These are phyloP conservation scores for Didymella arachidicola DNA, from an alignment of 2,329 filamentous ascomycete species.

Conservation along the genomic window DNA sequence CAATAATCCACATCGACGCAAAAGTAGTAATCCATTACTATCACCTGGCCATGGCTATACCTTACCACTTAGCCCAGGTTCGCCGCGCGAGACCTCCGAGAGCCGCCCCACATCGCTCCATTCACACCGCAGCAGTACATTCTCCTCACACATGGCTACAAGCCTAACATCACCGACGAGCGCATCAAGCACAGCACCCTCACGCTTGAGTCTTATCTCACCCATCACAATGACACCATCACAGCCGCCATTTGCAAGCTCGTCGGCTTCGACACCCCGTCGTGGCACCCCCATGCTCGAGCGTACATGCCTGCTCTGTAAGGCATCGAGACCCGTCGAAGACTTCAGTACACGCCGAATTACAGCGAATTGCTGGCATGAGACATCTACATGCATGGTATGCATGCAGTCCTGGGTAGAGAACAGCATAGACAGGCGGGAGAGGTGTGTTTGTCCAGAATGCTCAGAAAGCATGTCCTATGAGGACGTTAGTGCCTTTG, in stretches of 20 bases:
- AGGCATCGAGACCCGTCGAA: slow-evolving; percentile 27
- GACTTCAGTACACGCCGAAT: slow-evolving; percentile 36
- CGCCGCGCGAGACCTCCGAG: slow-evolving; percentile 10
- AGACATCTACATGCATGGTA: slow-evolving; percentile 37
- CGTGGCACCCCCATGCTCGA: slow-evolving; percentile 30
- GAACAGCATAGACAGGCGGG: slow-evolving; percentile 29
- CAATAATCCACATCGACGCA: slow-evolving; percentile 19
- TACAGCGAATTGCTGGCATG: slow-evolving; percentile 39
- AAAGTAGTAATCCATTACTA: slow-evolving; percentile 17
- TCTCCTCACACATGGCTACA: slow-evolving; percentile 21
- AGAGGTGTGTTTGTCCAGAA: slow-evolving; percentile 40
- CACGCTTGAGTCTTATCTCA: slow-evolving; percentile 16
- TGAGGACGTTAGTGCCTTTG: slow-evolving; percentile 38
- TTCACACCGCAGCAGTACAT: slow-evolving; percentile 27
- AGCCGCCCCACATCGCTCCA: slow-evolving; percentile 29
- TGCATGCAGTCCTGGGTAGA: slow-evolving; percentile 41
- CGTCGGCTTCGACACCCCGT: slow-evolving; percentile 17
- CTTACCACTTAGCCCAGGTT: slow-evolving; percentile 13
- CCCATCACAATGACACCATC: slow-evolving; percentile 11
- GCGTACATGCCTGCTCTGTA: slow-evolving; percentile 41
- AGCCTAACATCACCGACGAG: slow-evolving; percentile 21
- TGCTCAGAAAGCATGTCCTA: slow-evolving; percentile 37
- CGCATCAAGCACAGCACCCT: slow-evolving; percentile 20
- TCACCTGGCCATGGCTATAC: slow-evolving; percentile 6
- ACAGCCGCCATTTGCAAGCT: slow-evolving; percentile 14